Conservation (phyloP, 2,329 filamentous ascomycete genomes). For the Alternaria incomplexa region DNA sequence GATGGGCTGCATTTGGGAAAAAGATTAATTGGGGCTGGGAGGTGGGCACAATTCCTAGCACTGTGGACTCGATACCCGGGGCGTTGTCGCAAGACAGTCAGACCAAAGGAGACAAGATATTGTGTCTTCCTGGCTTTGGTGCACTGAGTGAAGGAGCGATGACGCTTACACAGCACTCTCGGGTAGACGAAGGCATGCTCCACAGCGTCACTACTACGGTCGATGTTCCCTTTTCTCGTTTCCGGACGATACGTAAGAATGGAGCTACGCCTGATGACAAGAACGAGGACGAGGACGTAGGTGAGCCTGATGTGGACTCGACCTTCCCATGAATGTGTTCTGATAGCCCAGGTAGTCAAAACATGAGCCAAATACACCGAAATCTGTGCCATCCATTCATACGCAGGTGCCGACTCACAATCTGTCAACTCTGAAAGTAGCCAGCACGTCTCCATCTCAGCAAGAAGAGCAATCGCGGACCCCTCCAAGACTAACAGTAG, state of each 20-base stretch:
- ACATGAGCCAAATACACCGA: background rate
- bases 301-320: slow-evolving; percentile 14
- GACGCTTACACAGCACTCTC: slow-evolving; percentile 24
- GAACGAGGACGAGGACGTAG: slow-evolving; percentile 7
- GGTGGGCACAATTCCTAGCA: slow-evolving; percentile 55
- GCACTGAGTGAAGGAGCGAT: slow-evolving; percentile 65
- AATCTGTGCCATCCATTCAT: background rate
- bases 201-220: slow-evolving; percentile 50
- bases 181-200: background rate
- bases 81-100: slow-evolving; percentile 26
- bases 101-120: background rate
- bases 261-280: background rate
- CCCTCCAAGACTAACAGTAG: background rate
- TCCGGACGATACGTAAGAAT: slow-evolving; percentile 17
- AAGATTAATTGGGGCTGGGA: slow-evolving; percentile 28
- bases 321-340: background rate
- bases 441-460: background rate
- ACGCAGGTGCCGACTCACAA: background rate
- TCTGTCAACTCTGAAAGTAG: background rate
- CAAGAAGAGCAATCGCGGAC: background rate
- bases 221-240: slow-evolving; percentile 56
- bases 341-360: slow-evolving; percentile 12
- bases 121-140: slow-evolving; percentile 61
- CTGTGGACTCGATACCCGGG: slow-evolving; percentile 47
- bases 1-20: background rate